Evolutionary conservation across 495 filamentous ascomycete species (phyloP).

Genomic region (Friedmanniomyces endolithicus): DNA sequence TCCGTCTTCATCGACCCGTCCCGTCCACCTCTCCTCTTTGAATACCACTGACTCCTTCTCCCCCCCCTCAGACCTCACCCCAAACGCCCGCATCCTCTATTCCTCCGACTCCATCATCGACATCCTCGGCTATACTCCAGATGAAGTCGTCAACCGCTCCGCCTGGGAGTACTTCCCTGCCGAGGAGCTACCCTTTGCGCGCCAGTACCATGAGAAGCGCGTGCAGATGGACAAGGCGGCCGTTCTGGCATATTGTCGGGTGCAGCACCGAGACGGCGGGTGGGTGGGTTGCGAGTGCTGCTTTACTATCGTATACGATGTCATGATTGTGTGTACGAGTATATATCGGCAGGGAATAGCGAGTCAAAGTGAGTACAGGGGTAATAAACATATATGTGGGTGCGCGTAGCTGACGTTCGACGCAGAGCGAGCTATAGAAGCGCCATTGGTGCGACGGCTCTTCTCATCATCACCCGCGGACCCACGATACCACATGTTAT

Average conservation of each 20-base stretch:
- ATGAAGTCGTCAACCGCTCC: conserved; percentile 63
- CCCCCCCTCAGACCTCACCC: conserved; percentile 48
- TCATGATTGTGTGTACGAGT: conserved; percentile 73
- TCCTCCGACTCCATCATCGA: conserved; percentile 72
- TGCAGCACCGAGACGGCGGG: conserved; percentile 53
- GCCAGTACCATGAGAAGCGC: conserved; percentile 57
- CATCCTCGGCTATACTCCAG: conserved; percentile 66
- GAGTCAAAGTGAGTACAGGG: conserved; percentile 56
- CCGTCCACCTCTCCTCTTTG: not conserved
- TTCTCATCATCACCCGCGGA: conserved; percentile 75
- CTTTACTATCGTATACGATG: conserved; percentile 79
- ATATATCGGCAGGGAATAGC: conserved; percentile 58
- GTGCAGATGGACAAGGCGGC: conserved; percentile 75
- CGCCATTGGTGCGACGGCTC: conserved; percentile 61
- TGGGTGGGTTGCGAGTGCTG: conserved; percentile 82
- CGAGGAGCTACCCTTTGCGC: conserved; percentile 65
- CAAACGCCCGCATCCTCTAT: conserved; percentile 71
- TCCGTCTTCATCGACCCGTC: too few relatives aligned
- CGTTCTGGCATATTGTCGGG: conserved; percentile 64
- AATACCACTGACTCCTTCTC: too few relatives aligned
- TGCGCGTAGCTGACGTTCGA: not conserved
- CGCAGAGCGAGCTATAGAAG: conserved; percentile 64
- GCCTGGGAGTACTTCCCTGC: conserved; percentile 82
- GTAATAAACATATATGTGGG: conserved; percentile 7
- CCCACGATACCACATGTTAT: conserved; percentile 83